Base-by-base conservation (phyloP, 495 filamentous ascomycete genomes). In the Daldinia caldariorum region DNA sequence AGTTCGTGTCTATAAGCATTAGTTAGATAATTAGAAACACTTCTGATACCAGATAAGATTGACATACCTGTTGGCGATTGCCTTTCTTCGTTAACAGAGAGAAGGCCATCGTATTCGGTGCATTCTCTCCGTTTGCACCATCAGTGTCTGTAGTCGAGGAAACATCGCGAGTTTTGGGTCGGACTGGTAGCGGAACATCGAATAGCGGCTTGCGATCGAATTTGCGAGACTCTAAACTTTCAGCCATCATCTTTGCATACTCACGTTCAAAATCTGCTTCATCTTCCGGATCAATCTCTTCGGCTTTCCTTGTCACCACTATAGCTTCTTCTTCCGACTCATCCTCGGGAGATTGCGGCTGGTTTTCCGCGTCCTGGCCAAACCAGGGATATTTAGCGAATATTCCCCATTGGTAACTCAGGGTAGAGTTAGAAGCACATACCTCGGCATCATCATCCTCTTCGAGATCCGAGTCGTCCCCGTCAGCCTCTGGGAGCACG, bases 221-320 rank as follows among this genome's bases (percentile, higher is more conserved):
- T 71, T 94, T 95, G 58, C 96, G 86, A 7, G 93, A 92, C 39
- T 98, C 96, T 77, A 96, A 80, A 82, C 94, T 97, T 74, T 99
- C 95, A 67, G 94, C 86, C 96, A 98, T 97, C 89, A 99, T 92
- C 79, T 97, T 98, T 16, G 96, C 94, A 78, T 96, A 93, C 81
- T 98, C 95, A 72, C 95, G 92, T 73, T 98, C 96, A 73, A 99
- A 99, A 39, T 99, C 96, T 6, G 94, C 95, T 68, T 98, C 95
- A 47, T 89, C 91, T 80, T 97, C 93, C 0, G 95, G 96, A 66
- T 99, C 94, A 45, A 94, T 86, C 74, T 96, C 89, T 77, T 97
- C 92, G 74, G 97, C 91, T 74, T 93, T 88, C 45, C 92, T 87
- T 12, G 93, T 94, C 43, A 99, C 94, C 38, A 97, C 84, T 60